Evolutionary conservation across 805 yeast species (phyloP).

Genomic region (Ogataea saltuana): DNA sequence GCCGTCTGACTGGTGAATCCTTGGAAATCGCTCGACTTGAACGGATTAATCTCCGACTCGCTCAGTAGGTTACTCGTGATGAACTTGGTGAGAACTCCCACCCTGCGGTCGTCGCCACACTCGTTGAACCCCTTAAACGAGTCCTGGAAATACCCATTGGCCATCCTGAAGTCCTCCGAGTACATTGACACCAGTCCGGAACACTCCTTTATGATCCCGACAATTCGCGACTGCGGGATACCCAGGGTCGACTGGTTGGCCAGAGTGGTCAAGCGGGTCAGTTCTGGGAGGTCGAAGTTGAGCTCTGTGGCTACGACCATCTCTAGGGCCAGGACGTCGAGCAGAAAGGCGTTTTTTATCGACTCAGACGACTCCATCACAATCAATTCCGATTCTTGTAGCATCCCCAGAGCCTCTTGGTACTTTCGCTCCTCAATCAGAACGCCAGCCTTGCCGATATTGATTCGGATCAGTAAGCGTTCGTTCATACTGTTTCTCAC

Average conservation of each 20-base stretch:
- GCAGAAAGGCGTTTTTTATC: slow-evolving; percentile 45
- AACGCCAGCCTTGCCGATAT: slow-evolving; percentile 44
- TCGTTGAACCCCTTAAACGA: slow-evolving; percentile 50
- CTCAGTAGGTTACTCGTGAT: slow-evolving; percentile 61
- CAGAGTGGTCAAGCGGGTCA: slow-evolving; percentile 51
- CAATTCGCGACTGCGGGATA: slow-evolving; percentile 72
- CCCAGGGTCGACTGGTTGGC: slow-evolving; percentile 54
- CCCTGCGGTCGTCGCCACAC: slow-evolving; percentile 61
- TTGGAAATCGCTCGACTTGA: slow-evolving; percentile 68
- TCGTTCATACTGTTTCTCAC: slow-evolving; percentile 26
- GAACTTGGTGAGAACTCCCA: slow-evolving; percentile 58
- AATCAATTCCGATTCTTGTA: slow-evolving; percentile 40
- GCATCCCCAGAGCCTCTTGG: slow-evolving; percentile 37
- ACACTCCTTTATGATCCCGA: slow-evolving; percentile 75
- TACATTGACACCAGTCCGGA: slow-evolving; percentile 70
- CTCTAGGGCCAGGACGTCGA: slow-evolving; percentile 69
- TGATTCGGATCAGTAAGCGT: slow-evolving; percentile 50
- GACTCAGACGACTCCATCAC: slow-evolving; percentile 44
- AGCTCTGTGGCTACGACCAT: slow-evolving; percentile 52
- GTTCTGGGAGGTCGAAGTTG: slow-evolving; percentile 33
- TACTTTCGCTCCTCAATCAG: slow-evolving; percentile 33
- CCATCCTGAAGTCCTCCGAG: slow-evolving; percentile 57
- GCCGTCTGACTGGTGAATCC: slow-evolving; percentile 29
- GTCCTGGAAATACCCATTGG: slow-evolving; percentile 50
- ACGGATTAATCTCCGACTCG: slow-evolving; percentile 68